Percentiles rank a stretch among this genome's conserved stretches.
Conservation (phyloP, 2,329 filamentous ascomycete species). For the Fusarium sacchari region DNA sequence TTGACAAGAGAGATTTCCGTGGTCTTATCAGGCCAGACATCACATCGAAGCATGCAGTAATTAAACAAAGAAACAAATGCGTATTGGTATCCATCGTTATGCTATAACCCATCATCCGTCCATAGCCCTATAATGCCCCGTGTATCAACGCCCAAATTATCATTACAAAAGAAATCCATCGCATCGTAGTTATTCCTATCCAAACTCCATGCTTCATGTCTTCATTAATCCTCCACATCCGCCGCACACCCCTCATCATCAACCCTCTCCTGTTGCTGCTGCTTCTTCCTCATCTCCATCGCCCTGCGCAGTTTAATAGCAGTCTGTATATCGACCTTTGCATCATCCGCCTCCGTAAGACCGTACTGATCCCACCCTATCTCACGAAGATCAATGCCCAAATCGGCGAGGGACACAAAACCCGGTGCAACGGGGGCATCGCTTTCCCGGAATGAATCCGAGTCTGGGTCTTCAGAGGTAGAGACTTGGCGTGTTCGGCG, state of each 20-base stretch:
- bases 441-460: constrained; percentile 34
- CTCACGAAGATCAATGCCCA: constrained; percentile 26
- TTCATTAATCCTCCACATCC: constrained; percentile 36
- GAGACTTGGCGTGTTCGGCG: constrained; percentile 7
- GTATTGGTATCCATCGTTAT: constrained; percentile 11
- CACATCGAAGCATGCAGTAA: neutral
- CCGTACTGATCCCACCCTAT: constrained; percentile 36
- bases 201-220: constrained; percentile 24
- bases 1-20: too few relatives aligned
- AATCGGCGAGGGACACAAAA: constrained; percentile 28
- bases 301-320: constrained; percentile 36
- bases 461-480: constrained; percentile 20
- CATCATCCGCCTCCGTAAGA: constrained; percentile 36
- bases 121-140: neutral
- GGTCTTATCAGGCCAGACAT: neutral
- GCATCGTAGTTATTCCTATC: neutral
- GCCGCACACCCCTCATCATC: constrained; percentile 34
- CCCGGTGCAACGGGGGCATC: constrained; percentile 21
- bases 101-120: neutral
- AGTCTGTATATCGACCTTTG: constrained; percentile 37
- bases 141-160: constrained; percentile 2
- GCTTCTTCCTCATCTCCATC: constrained; percentile 24
- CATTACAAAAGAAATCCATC: constrained; percentile 22
- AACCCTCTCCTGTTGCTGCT: neutral
- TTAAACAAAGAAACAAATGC: neutral